Evolutionary conservation across 2,329 filamentous ascomycete species (phyloP), one percentile per base, ranked within the genome.

Genomic region (Lasiodiplodia citricola): DNA sequence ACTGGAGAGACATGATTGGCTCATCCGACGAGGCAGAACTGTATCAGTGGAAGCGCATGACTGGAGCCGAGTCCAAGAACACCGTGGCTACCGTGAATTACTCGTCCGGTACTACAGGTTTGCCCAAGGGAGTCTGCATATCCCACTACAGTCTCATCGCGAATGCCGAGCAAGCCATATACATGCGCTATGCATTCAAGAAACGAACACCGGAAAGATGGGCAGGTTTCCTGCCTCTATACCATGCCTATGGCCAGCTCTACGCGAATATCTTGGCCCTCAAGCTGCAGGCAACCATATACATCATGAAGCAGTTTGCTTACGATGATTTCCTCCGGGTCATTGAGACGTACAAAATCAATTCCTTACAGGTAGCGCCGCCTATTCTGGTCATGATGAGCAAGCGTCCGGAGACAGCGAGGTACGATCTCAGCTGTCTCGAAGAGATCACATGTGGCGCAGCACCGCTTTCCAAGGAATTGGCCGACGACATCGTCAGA

Each of bases 101-200:
- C 80, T 92, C 88, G 71, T 90, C 87, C 41, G 89, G 92, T 13
- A 94, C 91, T 0, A 96, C 93, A 0, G 93, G 93, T 5, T 84
- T 93, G 5, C 92, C 93, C 10, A 96, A 96, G 78, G 93, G 93
- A 11, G 93, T 96, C 11, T 89, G 92, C 79, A 91, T 96, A 71
- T 88, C 89, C n/a, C 93, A 96, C 79, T 82, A 84, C 69, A 91
- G 92, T 72, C 92, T 93, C 74, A 87, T 94, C 51, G 85, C 91
- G 70, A 95, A 95, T 75, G 86, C 88, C 71, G 74, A 82, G n/a
- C 88, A 91, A 69, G 86, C 88, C 18, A 82, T 85, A 18, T 80
- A 83, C 71, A 78, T 88, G 25, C 73, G 76, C 2, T 73, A 80
- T 13, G 76, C 84, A 25, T 76, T 84, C 21, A 82, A 84, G 0